phyloP scores from a whole-genome alignment of 2,329 filamentous ascomycete species.

The Colletotrichum cordylinicola region DNA sequence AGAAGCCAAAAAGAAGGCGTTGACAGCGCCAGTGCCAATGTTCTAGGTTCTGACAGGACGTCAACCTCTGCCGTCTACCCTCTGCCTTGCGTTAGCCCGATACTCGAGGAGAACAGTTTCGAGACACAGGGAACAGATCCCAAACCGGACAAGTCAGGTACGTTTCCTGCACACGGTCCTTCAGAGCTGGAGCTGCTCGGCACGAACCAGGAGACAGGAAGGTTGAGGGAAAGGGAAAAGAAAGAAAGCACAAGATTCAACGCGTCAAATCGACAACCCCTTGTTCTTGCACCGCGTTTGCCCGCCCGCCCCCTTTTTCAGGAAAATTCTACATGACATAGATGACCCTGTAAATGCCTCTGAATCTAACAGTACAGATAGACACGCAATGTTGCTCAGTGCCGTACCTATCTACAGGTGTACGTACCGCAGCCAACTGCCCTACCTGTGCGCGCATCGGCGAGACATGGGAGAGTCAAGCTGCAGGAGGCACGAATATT shows the following conservation, averaged over 20 bases:
- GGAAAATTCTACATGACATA: not conserved
- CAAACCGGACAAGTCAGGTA: slow-evolving; percentile 17
- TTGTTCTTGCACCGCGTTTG: slow-evolving; percentile 23
- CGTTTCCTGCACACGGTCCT: not conserved
- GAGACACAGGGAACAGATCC: slow-evolving; percentile 4
- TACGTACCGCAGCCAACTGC: not conserved
- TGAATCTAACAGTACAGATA: not conserved
- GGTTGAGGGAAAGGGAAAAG: not conserved
- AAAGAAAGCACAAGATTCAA: not conserved
- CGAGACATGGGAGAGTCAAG: not conserved
- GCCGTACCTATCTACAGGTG: not conserved
- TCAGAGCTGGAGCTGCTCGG: not conserved
- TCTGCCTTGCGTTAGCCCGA: slow-evolving; percentile 11
- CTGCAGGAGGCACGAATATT: not conserved
- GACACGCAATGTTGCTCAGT: not conserved
- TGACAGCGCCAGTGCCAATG: slow-evolving; percentile 11
- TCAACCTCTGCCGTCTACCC: not conserved
- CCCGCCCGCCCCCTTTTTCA: not conserved
- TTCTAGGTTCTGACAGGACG: slow-evolving; percentile 9
- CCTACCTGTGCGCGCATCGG: not conserved
- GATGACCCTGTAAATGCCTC: not conserved
- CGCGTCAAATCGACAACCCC: not conserved
- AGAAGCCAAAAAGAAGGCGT: not conserved
- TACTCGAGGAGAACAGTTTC: not conserved
- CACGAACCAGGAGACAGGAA: not conserved